Evolutionary conservation across 2,329 filamentous ascomycete species (phyloP).

Genomic region (Cadophora malorum): DNA sequence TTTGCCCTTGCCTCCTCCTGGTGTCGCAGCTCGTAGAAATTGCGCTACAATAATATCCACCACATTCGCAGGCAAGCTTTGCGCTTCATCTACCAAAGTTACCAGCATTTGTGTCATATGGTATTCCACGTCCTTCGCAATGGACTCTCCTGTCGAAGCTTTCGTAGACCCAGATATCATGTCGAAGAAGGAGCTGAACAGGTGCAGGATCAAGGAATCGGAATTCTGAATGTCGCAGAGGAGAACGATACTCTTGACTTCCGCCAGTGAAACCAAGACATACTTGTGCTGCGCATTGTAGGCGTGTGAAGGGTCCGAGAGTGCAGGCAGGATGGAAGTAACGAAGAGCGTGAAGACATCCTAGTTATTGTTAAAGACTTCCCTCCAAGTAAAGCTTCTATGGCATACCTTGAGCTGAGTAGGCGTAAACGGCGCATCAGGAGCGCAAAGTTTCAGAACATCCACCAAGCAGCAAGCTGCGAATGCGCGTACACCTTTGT

Average conservation of each 20-base stretch:
- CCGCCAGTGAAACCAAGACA: constrained; percentile 84
- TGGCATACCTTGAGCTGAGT: constrained; percentile 82
- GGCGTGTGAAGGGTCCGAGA: constrained; percentile 84
- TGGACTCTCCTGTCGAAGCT: constrained; percentile 76
- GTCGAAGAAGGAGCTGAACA: constrained; percentile 93
- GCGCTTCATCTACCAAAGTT: constrained; percentile 85
- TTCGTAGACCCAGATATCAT: constrained; percentile 82
- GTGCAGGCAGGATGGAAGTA: constrained; percentile 79
- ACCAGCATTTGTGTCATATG: constrained; percentile 87
- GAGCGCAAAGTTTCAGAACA: constrained; percentile 89
- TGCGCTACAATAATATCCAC: constrained; percentile 95
- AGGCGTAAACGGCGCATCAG: constrained; percentile 90
- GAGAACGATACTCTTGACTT: constrained; percentile 93
- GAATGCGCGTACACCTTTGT: constrained; percentile 90
- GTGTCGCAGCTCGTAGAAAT: constrained; percentile 86
- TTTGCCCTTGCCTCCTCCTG: constrained; percentile 59
- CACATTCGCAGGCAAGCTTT: constrained; percentile 77
- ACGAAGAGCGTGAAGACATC: constrained; percentile 94
- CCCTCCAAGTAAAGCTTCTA: constrained; percentile 9
- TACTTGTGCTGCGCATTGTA: constrained; percentile 95
- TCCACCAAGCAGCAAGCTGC: constrained; percentile 90
- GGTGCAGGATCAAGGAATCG: constrained; percentile 76
- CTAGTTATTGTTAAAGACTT: constrained; percentile 52
- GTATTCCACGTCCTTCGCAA: constrained; percentile 92
- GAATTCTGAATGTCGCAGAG: constrained; percentile 86